Evolutionary conservation across 176 grass and related monocot genomes (phyloP).

Genomic region (Phoenix roebelenii): DNA sequence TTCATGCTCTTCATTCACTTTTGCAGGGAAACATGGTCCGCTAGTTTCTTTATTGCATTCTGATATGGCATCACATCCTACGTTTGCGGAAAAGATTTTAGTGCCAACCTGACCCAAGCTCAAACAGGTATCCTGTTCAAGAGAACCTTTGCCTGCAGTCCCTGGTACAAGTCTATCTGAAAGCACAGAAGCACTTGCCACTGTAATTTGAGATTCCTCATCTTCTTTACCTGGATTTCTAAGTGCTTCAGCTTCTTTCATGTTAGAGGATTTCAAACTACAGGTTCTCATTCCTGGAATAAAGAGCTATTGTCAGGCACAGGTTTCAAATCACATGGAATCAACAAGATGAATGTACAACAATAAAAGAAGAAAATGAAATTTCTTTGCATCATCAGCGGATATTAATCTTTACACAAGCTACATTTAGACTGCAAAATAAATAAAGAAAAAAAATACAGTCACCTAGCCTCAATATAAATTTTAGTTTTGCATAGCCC

Average conservation of each 20-base stretch:
- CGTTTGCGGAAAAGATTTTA: neutral
- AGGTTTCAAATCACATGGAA: too few species aligned
- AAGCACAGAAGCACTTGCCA: neutral
- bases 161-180: neutral
- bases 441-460: too few species aligned
- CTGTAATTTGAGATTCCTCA: neutral
- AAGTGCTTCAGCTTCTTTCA: neutral
- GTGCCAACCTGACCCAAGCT: neutral
- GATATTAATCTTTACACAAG: too few species aligned
- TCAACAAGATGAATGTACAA: too few species aligned
- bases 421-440: too few species aligned
- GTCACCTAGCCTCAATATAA: too few species aligned
- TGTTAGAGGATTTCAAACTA: conserved; percentile 1
- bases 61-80: neutral
- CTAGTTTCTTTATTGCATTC: conserved; percentile 1
- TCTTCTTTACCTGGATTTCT: neutral
- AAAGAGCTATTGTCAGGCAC: neutral
- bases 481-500: too few species aligned
- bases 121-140: neutral
- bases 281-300: neutral
- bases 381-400: too few species aligned
- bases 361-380: too few species aligned
- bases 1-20: neutral
- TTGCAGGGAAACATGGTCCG: neutral
- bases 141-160: neutral